These are phyloP conservation scores for Mikania micrantha DNA, from an alignment of 129 eudicot genomes.

Conservation along the genomic window DNA sequence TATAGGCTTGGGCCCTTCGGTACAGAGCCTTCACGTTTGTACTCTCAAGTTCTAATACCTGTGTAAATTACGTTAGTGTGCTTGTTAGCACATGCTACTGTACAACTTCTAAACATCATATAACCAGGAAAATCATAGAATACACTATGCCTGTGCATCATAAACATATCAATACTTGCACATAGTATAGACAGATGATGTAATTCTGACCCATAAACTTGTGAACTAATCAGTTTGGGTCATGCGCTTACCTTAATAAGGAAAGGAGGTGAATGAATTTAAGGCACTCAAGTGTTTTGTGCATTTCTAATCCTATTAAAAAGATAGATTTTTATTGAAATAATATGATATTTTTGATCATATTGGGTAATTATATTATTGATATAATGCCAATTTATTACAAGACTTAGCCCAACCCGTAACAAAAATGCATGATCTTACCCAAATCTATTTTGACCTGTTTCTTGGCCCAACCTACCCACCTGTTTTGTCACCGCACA, in stretches of 20 bases:
- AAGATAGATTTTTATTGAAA: no score
- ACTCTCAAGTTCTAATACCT: conserved; percentile 87
- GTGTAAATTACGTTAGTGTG: neutral
- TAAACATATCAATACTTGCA: neutral
- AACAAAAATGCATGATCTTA: neutral
- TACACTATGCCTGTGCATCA: neutral
- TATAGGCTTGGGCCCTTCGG: conserved; percentile 90
- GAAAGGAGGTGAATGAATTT: no score
- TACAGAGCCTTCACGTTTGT: no score
- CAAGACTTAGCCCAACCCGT: neutral
- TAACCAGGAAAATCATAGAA: no score
- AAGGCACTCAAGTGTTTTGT: no score
- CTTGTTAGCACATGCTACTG: neutral
- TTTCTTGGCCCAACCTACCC: neutral
- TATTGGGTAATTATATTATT: no score
- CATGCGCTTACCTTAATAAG: no score
- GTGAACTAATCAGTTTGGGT: neutral
- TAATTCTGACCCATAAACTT: neutral
- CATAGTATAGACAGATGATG: neutral
- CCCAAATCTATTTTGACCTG: neutral
- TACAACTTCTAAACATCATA: neutral
- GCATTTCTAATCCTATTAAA: neutral
- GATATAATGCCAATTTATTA: neutral
- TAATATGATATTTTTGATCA: no score
- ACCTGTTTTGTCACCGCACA: neutral